Evolutionary conservation across 805 yeast genomes (phyloP), one percentile per base, ranked within the genome.

Genomic region (Wickerhamomyces bovis): DNA sequence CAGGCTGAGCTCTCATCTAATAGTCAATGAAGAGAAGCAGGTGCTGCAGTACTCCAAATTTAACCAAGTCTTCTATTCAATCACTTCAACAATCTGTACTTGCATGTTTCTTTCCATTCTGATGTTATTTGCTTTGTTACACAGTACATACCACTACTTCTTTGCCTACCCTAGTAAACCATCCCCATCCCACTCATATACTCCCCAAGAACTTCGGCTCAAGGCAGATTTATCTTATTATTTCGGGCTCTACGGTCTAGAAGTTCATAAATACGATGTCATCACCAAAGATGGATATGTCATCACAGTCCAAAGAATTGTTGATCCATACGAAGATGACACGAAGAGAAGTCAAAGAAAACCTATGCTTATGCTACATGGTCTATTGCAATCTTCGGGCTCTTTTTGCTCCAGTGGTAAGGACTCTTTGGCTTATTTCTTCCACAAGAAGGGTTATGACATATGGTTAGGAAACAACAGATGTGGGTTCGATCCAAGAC

Each of bases 391-490:
- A 59, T 84, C 95, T 20, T 80, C 92, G 0, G 97, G 90, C 0
- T 85, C 96, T 0, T 92, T 76, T 63, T 74, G 92, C 25, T 83
- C 96, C 0, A 70, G 86, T n/a, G 99, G 98, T 0, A 72, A 75
- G 47, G 79, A 84, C 49, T 84, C 96, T 11, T 65, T 94, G 39
- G 94, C 92, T 0, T 78, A 73, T 61, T 74, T 71, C 59, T 71
- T 72, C 43, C 64, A 66, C 35, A 67, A 70, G 28, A 64, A 70
- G 22, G 90, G 94, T 0, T 87, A 74, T 57, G 97, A 89, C 55
- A 89, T 89, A 9, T 89, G 97, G 97, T 62, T 89, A 45, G 97
- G 96, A 1, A 88, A 89, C 59, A 90, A 89, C 60, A 68, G 99
- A 51, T 84, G 96, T 53, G 95, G 96, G 6, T 85, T 90, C 60